A percentile compares a stretch with the other conserved stretches of the same genome.
Evolutionary conservation across 345 rosid species (phyloP).

Genomic region (Populus ilicifolia): DNA sequence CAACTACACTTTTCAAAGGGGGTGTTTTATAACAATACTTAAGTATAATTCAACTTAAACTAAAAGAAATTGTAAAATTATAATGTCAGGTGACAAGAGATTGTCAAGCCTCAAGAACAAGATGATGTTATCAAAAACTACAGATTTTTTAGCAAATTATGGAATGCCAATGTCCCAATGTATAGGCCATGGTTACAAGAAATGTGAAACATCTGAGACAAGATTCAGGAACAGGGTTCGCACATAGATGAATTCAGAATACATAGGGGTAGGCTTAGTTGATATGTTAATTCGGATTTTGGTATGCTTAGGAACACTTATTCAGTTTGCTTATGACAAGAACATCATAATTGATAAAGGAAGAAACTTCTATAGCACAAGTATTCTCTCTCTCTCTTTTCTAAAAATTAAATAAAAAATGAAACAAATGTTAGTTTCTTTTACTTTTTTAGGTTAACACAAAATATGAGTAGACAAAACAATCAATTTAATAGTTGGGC

Average conservation of each 20-base stretch:
- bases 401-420: no score
- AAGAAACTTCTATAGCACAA: not conserved
- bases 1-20: not conserved
- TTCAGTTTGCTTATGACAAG: not conserved
- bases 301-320: not conserved
- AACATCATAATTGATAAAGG: not conserved
- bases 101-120: not conserved
- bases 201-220: not conserved
- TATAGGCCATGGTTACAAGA: not conserved
- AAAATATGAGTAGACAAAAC: no score
- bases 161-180: not conserved
- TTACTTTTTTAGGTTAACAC: not conserved
- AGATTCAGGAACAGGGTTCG: not conserved
- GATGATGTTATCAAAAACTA: not conserved
- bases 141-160: not conserved
- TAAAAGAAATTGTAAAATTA: not conserved
- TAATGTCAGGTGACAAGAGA: not conserved
- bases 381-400: not conserved
- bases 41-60: not conserved
- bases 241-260: not conserved
- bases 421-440: not conserved
- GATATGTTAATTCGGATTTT: not conserved
- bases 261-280: not conserved
- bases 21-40: not conserved
- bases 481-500: not conserved